phyloP scores from a whole-genome alignment of 2,329 filamentous ascomycete genomes.

The Colletotrichum sp. region DNA sequence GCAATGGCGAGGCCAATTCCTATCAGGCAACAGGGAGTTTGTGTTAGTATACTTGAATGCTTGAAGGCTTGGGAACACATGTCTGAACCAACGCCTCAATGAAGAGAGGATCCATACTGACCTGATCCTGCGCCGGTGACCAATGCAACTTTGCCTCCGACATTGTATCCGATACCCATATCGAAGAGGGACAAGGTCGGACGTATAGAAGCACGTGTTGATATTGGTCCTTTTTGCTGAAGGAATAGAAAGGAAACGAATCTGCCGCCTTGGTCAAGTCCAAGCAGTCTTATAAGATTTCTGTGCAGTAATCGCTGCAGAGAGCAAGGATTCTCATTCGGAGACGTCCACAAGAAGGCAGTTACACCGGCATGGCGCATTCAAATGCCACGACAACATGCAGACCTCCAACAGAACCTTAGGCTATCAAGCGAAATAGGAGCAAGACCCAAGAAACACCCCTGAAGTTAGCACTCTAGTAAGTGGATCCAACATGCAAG shows the following conservation, averaged over 20 bases:
- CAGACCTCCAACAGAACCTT: neutral
- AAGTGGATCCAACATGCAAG: neutral
- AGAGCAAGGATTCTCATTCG: neutral
- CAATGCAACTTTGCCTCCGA: neutral
- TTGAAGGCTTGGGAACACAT: neutral
- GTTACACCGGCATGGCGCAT: neutral
- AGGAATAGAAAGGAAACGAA: neutral
- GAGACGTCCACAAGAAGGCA: neutral
- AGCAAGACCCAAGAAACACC: neutral
- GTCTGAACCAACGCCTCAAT: neutral
- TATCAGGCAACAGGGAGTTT: neutral
- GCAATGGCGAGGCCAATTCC: conserved; percentile 28
- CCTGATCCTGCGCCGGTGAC: neutral
- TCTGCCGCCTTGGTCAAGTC: neutral
- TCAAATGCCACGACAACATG: neutral
- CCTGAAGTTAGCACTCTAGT: neutral
- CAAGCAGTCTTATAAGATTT: neutral
- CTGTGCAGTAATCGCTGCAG: neutral
- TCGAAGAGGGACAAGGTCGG: neutral
- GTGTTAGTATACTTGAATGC: neutral
- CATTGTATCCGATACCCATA: neutral
- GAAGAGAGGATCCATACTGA: neutral
- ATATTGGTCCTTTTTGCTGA: neutral
- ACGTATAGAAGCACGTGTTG: neutral
- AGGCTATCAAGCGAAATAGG: neutral